phyloP scores from a whole-genome alignment of 208 protist species.

The Trypanosoma brucei region DNA sequence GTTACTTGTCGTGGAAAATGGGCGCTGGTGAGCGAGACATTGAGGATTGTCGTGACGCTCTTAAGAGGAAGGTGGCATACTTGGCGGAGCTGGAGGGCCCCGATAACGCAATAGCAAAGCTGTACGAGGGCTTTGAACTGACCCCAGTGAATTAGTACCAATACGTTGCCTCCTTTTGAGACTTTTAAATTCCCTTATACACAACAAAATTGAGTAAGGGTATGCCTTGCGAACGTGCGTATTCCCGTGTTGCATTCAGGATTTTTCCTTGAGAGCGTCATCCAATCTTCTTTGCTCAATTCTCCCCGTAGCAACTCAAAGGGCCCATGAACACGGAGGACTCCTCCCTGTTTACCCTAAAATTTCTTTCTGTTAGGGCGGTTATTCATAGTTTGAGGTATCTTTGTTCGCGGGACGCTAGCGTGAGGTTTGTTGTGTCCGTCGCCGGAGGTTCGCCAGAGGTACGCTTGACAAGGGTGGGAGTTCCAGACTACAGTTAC shows the following conservation, averaged over 20 bases:
- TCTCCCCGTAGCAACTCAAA: not conserved
- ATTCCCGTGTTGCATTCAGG: no score
- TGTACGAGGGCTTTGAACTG: constrained; percentile 74
- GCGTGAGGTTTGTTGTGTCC: constrained; percentile 12
- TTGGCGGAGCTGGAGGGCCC: constrained; percentile 76
- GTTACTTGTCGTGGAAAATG: constrained; percentile 62
- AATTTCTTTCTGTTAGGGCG: constrained; percentile 18
- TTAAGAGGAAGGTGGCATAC: constrained; percentile 74
- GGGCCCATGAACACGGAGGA: constrained; percentile 3
- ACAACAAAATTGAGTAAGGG: not conserved
- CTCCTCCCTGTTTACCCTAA: constrained; percentile 10
- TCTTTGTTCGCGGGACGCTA: constrained; percentile 14
- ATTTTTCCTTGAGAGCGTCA: no score
- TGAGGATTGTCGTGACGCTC: constrained; percentile 45
- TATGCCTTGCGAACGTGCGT: no score
- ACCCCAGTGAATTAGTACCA: constrained; percentile 15
- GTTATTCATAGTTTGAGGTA: constrained; percentile 21
- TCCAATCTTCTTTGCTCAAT: no score
- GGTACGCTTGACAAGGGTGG: constrained; percentile 29
- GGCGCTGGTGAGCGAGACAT: constrained; percentile 56
- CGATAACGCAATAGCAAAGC: constrained; percentile 55
- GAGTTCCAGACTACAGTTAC: constrained; percentile 54
- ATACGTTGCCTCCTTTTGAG: not conserved
- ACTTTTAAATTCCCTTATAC: constrained; percentile 7
- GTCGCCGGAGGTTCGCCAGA: constrained; percentile 4